Conservation (phyloP, 75 land plant species). For the Chamaecyparis obtusa region DNA sequence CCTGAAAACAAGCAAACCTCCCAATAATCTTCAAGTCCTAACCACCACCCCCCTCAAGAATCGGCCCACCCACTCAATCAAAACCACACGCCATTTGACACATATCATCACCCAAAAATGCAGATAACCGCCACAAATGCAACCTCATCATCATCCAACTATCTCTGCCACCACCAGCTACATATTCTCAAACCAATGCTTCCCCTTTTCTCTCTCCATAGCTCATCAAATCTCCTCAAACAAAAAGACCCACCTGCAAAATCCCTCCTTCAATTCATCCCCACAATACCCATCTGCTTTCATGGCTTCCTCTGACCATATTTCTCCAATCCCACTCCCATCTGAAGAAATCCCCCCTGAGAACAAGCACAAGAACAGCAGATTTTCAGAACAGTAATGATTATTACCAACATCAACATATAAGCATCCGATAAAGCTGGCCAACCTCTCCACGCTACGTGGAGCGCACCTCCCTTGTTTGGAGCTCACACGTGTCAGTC, state of each 20-base stretch:
- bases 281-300: not conserved
- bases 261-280: not conserved
- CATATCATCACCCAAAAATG: not conserved
- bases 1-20: not conserved
- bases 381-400: not conserved
- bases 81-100: not conserved
- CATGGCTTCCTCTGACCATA: not conserved
- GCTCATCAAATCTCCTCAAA: not conserved
- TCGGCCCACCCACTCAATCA: not conserved
- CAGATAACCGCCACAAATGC: not conserved
- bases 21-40: not conserved
- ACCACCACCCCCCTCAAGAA: conserved; percentile 8
- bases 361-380: not conserved
- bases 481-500: not conserved
- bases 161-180: not conserved
- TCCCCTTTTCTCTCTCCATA: not conserved
- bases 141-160: not conserved
- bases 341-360: not conserved
- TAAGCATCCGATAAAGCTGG: conserved; percentile 9
- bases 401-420: not conserved
- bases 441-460: conserved; percentile 2
- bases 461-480: not conserved
- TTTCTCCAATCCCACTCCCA: no score
- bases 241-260: not conserved
- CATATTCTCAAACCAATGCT: not conserved